phyloP scores from a whole-genome alignment of 2,329 filamentous ascomycete genomes.

The Endocalyx cinctus region DNA sequence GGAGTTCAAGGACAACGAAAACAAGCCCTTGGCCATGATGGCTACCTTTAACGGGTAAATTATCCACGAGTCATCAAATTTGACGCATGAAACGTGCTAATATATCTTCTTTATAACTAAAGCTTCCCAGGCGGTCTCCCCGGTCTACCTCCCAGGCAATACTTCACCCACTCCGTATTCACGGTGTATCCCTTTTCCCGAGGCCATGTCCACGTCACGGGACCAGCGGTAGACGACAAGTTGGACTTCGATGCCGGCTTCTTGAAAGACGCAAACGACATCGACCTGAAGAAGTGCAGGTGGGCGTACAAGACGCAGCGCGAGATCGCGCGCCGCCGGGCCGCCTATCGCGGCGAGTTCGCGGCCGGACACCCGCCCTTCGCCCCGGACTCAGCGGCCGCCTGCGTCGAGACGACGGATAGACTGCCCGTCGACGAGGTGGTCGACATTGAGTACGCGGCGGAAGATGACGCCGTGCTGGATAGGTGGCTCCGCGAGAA shows the following conservation, averaged over 20 bases:
- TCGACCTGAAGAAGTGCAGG: slow-evolving; percentile 51
- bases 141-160: too few species aligned
- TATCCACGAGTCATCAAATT: background rate
- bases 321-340: slow-evolving; percentile 51
- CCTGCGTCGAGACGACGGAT: background rate
- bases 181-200: background rate
- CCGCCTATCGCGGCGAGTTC: slow-evolving; percentile 42
- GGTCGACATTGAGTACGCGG: slow-evolving; percentile 1
- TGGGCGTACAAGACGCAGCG: slow-evolving; percentile 61
- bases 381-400: background rate
- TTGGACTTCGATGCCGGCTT: slow-evolving; percentile 53
- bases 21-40: background rate
- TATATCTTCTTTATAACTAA: background rate
- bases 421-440: background rate
- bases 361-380: slow-evolving; percentile 27
- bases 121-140: too few species aligned
- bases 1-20: background rate
- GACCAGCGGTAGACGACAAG: slow-evolving; percentile 28
- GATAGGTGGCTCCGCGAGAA: slow-evolving; percentile 2
- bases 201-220: slow-evolving; percentile 43
- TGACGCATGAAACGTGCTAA: background rate
- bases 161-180: background rate
- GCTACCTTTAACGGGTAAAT: background rate
- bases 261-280: slow-evolving; percentile 39
- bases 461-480: slow-evolving; percentile 2